Evolutionary conservation across 768 basidiomycete species (phyloP).

Genomic region (Phlebiopsis flavidoalba): DNA sequence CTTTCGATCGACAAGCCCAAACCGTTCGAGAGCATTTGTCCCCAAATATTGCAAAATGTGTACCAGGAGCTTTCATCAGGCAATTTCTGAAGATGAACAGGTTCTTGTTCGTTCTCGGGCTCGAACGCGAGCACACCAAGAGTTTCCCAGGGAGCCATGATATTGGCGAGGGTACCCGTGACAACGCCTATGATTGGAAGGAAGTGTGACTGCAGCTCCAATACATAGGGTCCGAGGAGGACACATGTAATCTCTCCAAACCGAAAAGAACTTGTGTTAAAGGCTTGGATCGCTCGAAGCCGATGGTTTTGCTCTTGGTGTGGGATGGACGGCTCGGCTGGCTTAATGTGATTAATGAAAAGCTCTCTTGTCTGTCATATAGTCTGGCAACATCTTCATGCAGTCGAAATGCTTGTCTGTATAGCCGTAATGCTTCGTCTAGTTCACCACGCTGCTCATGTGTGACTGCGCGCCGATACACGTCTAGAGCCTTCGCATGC

Average conservation of each 20-base stretch:
- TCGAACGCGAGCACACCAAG: conserved; percentile 44
- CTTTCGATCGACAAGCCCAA: conserved; percentile 68
- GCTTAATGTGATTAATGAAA: neutral
- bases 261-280: neutral
- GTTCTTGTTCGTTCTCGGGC: conserved; percentile 62
- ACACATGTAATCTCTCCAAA: conserved; percentile 11
- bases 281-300: too few relatives aligned
- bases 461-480: conserved; percentile 67
- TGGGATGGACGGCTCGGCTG: neutral
- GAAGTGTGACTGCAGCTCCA: neutral
- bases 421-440: conserved; percentile 70
- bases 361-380: conserved; percentile 53
- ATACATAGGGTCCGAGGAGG: neutral
- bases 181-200: conserved; percentile 18
- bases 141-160: conserved; percentile 46
- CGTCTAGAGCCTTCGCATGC: conserved; percentile 47
- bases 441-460: conserved; percentile 70
- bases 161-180: conserved; percentile 38
- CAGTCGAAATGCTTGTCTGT: conserved; percentile 76
- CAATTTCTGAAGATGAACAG: conserved; percentile 48
- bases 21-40: conserved; percentile 65
- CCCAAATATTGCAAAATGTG: conserved; percentile 64
- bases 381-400: conserved; percentile 71
- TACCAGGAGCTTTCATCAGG: conserved; percentile 78
- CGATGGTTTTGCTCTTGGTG: neutral